Evolutionary conservation across 1,139 yeast species (phyloP).

Genomic region (Suhomyces anneliseae): DNA sequence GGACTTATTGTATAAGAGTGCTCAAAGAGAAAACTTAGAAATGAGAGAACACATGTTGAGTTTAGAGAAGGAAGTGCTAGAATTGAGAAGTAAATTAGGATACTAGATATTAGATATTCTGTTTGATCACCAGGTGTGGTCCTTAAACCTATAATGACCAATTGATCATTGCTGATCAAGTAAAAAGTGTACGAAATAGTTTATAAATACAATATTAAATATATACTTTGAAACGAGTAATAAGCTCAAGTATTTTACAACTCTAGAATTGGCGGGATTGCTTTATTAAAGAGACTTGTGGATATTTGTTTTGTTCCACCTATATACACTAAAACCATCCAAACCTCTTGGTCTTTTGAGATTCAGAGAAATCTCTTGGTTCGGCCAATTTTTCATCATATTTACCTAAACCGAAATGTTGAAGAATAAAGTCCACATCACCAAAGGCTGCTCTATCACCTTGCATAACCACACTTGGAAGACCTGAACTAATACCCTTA

Average conservation of each 20-base stretch:
- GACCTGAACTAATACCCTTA: slow-evolving; percentile 53
- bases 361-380: slow-evolving; percentile 30
- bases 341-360: slow-evolving; percentile 11
- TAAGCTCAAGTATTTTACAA: too few relatives aligned
- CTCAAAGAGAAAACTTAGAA: slow-evolving; percentile 44
- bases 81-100: slow-evolving; percentile 51
- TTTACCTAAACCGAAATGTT: slow-evolving; percentile 72
- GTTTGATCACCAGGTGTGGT: too few relatives aligned
- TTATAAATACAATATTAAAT: too few relatives aligned
- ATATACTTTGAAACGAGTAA: too few relatives aligned
- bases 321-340: slow-evolving; percentile 23
- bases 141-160: too few relatives aligned
- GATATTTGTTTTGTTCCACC: background rate
- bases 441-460: slow-evolving; percentile 87
- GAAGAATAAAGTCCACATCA: slow-evolving; percentile 67
- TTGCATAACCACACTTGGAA: slow-evolving; percentile 83
- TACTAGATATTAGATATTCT: background rate
- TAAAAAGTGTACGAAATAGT: too few relatives aligned
- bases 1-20: slow-evolving; percentile 35
- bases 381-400: slow-evolving; percentile 25
- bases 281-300: too few relatives aligned
- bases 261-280: too few relatives aligned
- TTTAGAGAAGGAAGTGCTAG: slow-evolving; percentile 64
- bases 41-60: slow-evolving; percentile 53
- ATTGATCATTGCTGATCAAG: too few relatives aligned